Percentiles rank a stretch among this genome's conserved stretches.
These are phyloP conservation scores for Viola odorata DNA, from an alignment of 345 rosid genomes.

Conservation along the genomic window DNA sequence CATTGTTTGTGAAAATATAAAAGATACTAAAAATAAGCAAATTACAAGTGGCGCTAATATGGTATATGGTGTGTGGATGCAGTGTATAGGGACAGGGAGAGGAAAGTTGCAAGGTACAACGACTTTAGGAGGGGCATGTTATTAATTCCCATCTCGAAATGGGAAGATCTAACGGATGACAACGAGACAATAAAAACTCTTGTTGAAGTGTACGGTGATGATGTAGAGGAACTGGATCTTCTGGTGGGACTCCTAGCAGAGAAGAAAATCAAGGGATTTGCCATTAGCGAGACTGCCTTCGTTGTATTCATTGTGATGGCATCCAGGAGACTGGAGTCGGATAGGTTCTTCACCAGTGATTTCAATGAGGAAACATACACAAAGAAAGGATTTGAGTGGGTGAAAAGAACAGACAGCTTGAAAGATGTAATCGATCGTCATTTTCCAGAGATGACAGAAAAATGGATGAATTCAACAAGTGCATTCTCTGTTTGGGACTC, in stretches of 20 bases:
- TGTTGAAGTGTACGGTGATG: constrained; percentile 40
- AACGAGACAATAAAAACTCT: constrained; percentile 33
- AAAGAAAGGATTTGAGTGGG: constrained; percentile 54
- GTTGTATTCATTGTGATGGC: constrained; percentile 47
- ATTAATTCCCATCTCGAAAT: constrained; percentile 42
- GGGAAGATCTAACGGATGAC: constrained; percentile 62
- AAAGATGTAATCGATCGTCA: constrained; percentile 51
- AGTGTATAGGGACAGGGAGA: constrained; percentile 66
- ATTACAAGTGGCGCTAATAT: too few species aligned
- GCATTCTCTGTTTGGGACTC: constrained; percentile 66
- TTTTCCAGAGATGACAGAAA: constrained; percentile 38
- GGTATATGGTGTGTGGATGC: not conserved
- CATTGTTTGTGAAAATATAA: too few species aligned
- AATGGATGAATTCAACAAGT: constrained; percentile 54
- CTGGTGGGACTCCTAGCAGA: constrained; percentile 59
- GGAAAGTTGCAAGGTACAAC: constrained; percentile 52
- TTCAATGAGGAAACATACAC: constrained; percentile 46
- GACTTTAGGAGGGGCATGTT: constrained; percentile 40
- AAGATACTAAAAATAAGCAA: too few species aligned
- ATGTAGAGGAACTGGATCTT: constrained; percentile 51
- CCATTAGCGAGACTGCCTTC: constrained; percentile 64
- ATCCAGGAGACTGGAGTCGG: constrained; percentile 56
- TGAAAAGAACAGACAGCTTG: constrained; percentile 43
- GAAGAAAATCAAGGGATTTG: constrained; percentile 59
- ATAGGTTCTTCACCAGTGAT: constrained; percentile 51